These are phyloP conservation scores for Hypoxylon sp. DNA, from an alignment of 2,329 filamentous ascomycete species.

Conservation along the genomic window DNA sequence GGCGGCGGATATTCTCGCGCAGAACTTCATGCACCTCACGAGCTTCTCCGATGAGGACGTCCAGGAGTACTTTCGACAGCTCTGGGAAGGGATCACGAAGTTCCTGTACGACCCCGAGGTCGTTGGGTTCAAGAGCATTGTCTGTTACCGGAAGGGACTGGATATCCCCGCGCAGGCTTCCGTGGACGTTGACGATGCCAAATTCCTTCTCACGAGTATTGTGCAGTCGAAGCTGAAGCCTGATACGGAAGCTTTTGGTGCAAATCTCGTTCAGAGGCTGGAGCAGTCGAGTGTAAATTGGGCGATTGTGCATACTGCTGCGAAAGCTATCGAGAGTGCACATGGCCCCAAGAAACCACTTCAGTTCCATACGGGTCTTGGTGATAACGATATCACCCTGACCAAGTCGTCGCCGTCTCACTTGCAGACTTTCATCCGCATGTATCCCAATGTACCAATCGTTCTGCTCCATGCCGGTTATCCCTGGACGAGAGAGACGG, in stretches of 20 bases:
- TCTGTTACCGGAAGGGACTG: conserved; percentile 82
- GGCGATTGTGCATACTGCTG: conserved; percentile 70
- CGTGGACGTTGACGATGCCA: conserved; percentile 53
- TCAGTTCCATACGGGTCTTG: conserved; percentile 85
- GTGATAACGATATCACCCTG: conserved; percentile 80
- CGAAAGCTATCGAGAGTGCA: conserved; percentile 63
- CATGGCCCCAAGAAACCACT: conserved; percentile 70
- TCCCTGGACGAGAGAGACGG: conserved; percentile 80
- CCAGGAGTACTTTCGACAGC: too few relatives aligned
- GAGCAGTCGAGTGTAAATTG: conserved; percentile 73
- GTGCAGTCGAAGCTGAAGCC: conserved; percentile 44
- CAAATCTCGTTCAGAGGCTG: conserved; percentile 57
- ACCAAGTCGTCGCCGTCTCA: conserved; percentile 76
- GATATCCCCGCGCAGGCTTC: conserved; percentile 56
- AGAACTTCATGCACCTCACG: conserved; percentile 51
- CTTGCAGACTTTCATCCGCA: conserved; percentile 75
- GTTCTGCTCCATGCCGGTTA: conserved; percentile 84
- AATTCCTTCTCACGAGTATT: conserved; percentile 52
- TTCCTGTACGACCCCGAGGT: conserved; percentile 72
- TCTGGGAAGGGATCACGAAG: too few relatives aligned
- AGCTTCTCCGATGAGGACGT: conserved; percentile 59
- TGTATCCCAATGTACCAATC: conserved; percentile 74
- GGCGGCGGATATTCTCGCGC: conserved; percentile 68
- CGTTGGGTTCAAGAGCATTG: conserved; percentile 82
- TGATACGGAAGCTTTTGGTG: conserved; percentile 35